A percentile compares a stretch with the other conserved stretches of the same genome.
These are phyloP conservation scores for Mycena latifolia DNA, from an alignment of 768 basidiomycete genomes.

Conservation along the genomic window DNA sequence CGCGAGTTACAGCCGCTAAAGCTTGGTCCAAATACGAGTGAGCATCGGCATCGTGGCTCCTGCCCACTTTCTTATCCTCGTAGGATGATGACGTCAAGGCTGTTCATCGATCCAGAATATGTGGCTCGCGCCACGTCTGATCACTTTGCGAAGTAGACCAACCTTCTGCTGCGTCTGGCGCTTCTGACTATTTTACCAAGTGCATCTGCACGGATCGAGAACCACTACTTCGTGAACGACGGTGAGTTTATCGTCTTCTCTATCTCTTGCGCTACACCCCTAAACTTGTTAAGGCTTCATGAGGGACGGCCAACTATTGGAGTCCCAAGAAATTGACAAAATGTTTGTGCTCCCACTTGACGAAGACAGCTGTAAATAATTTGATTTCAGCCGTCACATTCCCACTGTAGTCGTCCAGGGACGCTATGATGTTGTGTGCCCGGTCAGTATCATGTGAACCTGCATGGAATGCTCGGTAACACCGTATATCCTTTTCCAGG, in stretches of 20 bases:
- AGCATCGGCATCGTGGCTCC: slow-evolving; percentile 44
- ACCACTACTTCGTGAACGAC: slow-evolving; percentile 90
- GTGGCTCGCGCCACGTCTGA: slow-evolving; percentile 79
- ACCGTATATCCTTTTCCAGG: slow-evolving; percentile 30
- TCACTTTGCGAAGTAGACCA: slow-evolving; percentile 76
- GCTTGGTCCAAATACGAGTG: slow-evolving; percentile 95
- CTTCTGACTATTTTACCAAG: slow-evolving; percentile 54
- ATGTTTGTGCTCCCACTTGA: slow-evolving; percentile 64
- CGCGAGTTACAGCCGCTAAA: slow-evolving; percentile 76
- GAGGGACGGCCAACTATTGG: slow-evolving; percentile 89
- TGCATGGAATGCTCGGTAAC: not conserved
- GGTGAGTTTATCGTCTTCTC: slow-evolving; percentile 35
- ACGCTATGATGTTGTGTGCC: slow-evolving; percentile 91
- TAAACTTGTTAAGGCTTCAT: slow-evolving; percentile 65
- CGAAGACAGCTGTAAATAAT: not conserved
- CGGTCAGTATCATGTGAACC: slow-evolving; percentile 40
- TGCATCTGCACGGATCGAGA: slow-evolving; percentile 90
- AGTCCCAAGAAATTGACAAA: slow-evolving; percentile 87
- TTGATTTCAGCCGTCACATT: slow-evolving; percentile 78
- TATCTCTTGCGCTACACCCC: no score
- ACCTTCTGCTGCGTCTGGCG: not conserved
- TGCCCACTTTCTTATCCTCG: slow-evolving; percentile 4
- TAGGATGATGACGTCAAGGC: slow-evolving; percentile 89
- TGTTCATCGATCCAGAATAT: slow-evolving; percentile 76
- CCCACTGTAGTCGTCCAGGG: slow-evolving; percentile 88